Percentiles rank a stretch among this genome's conserved stretches.
Conservation (phyloP, 257 asterid species). For the Fraxinus cuspidata region DNA sequence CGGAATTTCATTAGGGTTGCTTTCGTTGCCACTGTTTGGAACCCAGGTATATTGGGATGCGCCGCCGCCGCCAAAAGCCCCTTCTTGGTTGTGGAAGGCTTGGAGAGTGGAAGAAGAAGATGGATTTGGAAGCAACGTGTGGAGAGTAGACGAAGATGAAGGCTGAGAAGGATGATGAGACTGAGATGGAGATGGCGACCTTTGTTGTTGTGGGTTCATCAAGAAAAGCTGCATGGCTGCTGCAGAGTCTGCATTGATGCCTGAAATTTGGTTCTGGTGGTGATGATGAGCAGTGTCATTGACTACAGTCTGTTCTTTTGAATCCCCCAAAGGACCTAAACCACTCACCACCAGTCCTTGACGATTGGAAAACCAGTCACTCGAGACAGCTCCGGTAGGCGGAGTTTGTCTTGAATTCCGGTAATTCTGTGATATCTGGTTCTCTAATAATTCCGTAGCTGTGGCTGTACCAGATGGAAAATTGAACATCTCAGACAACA, state of each 20-base stretch:
- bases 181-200: slow-evolving; percentile 70
- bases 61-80: slow-evolving; percentile 32
- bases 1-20: slow-evolving; percentile 53
- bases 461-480: slow-evolving; percentile 49
- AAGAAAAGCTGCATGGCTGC: slow-evolving; percentile 97
- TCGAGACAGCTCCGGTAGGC: slow-evolving; percentile 28
- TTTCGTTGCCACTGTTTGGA: slow-evolving; percentile 38
- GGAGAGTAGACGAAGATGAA: slow-evolving; percentile 56
- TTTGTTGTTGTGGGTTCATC: slow-evolving; percentile 72
- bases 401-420: slow-evolving; percentile 38
- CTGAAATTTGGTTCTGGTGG: slow-evolving; percentile 44
- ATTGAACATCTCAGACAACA: slow-evolving; percentile 89
- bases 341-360: slow-evolving; percentile 53
- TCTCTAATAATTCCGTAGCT: slow-evolving; percentile 59
- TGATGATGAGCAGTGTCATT: slow-evolving; percentile 34
- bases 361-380: slow-evolving; percentile 60
- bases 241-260: slow-evolving; percentile 61
- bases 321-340: slow-evolving; percentile 50
- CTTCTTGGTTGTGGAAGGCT: slow-evolving; percentile 45
- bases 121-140: slow-evolving; percentile 70
- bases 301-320: slow-evolving; percentile 31
- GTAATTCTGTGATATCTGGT: slow-evolving; percentile 53
- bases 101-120: slow-evolving; percentile 46
- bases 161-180: slow-evolving; percentile 37
- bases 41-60: slow-evolving; percentile 63